Evolutionary conservation across 2,329 filamentous ascomycete species (phyloP), one percentile per base, ranked within the genome.

Genomic region (Colletotrichum endophyticum): DNA sequence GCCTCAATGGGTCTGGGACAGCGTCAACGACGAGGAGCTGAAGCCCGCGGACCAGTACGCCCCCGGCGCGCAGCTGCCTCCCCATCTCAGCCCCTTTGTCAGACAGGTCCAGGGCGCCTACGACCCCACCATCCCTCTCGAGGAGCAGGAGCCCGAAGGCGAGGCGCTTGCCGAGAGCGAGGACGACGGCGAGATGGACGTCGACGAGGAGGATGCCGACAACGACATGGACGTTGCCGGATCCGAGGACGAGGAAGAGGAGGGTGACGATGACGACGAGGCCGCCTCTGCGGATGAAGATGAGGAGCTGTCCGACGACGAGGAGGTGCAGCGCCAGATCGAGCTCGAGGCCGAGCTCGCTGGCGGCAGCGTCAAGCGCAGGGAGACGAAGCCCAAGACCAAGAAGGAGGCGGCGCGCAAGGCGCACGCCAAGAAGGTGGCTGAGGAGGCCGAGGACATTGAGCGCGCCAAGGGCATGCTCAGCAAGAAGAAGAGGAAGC

Each of bases 1-100:
- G 87, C 97, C 97, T 25, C 97, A 99, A 84, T 99, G 98, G 96
- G 93, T 99, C 6, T 99, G 97, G 97, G 97, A 99, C 83, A 96
- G 95, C 81, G 88, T 98, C 84, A 99, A 99, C 84, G 95, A 97
- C 62, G 95, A 95, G 78, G 95, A 96, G 85, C 88, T 99, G 72
- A 93, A 98, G 84, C 91, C 94, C 79, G 92, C 96, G 36, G 95
- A 98, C 82, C 86, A 96, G 44, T 99, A 99, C 82, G 95, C 94
- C 1, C 97, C 97, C 3, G 97, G 97, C 22, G 94, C 96, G 22
- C 93, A 95, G 79, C 89, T 99, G 36, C 97, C 97, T 27, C 97
- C 97, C 15, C 97, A 99, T 89, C 86, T 99, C 80, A 99, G 96
- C 85, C 97, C 97, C 30, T 99, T 98, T 90, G 96, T 99, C 78